phyloP scores from a whole-genome alignment of 1,284 basidiomycete genomes.

The Thelephora terrestris region DNA sequence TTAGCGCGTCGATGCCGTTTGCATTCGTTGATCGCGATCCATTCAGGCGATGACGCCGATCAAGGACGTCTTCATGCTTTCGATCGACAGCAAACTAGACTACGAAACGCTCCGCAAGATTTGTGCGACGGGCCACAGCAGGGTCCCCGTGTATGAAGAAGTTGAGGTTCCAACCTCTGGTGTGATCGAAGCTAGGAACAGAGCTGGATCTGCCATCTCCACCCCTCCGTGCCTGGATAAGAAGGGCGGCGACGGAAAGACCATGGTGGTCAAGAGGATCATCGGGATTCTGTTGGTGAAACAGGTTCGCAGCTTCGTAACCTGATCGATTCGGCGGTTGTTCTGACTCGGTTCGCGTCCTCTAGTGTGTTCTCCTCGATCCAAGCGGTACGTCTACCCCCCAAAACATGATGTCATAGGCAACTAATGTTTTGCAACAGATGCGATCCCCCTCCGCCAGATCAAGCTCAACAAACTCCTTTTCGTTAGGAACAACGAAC shows the following conservation, averaged over 20 bases:
- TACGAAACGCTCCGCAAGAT: conserved; percentile 69
- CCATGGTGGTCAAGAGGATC: conserved; percentile 60
- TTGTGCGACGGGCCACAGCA: conserved; percentile 71
- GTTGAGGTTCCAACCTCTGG: conserved; percentile 39
- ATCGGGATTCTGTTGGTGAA: conserved; percentile 78
- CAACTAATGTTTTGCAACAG: conserved; percentile 24
- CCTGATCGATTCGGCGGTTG: neutral
- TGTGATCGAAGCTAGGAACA: neutral
- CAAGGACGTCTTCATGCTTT: conserved; percentile 72
- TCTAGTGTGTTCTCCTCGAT: conserved; percentile 72
- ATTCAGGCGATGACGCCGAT: conserved; percentile 74
- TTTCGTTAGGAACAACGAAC: conserved; percentile 78
- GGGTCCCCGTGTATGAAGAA: conserved; percentile 67
- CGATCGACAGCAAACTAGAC: conserved; percentile 71
- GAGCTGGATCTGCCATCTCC: conserved; percentile 1
- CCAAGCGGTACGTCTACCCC: conserved; percentile 53
- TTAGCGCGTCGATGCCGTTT: neutral
- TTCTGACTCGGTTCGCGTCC: neutral
- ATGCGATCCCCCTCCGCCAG: conserved; percentile 67
- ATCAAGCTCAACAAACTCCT: conserved; percentile 81
- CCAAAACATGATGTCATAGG: neutral
- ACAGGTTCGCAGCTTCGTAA: conserved; percentile 26
- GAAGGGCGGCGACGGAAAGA: conserved; percentile 13
- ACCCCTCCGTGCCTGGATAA: neutral
- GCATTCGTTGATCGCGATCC: conserved; percentile 7